These are phyloP conservation scores for Apocynum venetum DNA, from an alignment of 257 asterid species.

Conservation along the genomic window DNA sequence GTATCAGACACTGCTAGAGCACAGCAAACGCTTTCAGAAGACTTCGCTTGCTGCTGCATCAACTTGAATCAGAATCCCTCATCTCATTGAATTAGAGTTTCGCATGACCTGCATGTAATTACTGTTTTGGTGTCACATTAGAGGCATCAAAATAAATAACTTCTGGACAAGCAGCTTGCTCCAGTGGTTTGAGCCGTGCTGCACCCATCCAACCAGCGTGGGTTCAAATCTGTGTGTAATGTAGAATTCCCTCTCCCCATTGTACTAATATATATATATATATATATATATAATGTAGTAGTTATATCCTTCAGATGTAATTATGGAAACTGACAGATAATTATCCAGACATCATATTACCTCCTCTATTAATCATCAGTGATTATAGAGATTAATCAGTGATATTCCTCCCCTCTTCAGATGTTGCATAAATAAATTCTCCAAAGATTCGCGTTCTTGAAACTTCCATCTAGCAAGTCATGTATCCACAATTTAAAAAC, in stretches of 20 bases:
- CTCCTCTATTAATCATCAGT: neutral
- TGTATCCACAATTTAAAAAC: neutral
- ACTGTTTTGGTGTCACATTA: neutral
- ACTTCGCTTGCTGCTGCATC: constrained; percentile 17
- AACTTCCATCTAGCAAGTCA: neutral
- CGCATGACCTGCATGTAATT: neutral
- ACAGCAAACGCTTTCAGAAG: constrained; percentile 19
- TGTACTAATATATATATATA: too few relatives aligned
- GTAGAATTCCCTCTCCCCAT: too few relatives aligned
- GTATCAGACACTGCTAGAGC: constrained; percentile 21
- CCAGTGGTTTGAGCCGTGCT: too few relatives aligned
- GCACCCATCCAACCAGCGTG: too few relatives aligned
- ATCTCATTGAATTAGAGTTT: neutral
- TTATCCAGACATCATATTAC: neutral
- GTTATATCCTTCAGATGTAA: neutral
- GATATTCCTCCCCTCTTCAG: neutral
- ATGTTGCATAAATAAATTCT: neutral
- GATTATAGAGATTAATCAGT: neutral
- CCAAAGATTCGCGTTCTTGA: neutral
- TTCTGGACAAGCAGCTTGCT: neutral
- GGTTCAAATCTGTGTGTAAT: too few relatives aligned
- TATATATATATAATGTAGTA: neutral
- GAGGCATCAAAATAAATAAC: neutral
- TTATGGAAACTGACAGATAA: neutral
- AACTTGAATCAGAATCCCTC: constrained; percentile 3